phyloP scores from a whole-genome alignment of 2,329 filamentous ascomycete genomes.

The Elsinoe necatrix region DNA sequence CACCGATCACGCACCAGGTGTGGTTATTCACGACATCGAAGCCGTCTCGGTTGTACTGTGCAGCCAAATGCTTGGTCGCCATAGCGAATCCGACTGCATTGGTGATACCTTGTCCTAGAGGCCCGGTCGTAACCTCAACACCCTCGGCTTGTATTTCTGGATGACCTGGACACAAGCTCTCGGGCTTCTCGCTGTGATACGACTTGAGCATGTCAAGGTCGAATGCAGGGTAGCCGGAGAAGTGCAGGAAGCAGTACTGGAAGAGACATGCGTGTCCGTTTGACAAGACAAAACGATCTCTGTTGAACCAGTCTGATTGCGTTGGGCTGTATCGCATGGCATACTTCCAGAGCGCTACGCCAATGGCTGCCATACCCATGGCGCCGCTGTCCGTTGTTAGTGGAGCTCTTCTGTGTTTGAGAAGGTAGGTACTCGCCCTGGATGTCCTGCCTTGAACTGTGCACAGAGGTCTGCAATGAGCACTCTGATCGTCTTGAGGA shows the following conservation, averaged over 20 bases:
- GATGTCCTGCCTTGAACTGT: slow-evolving; percentile 62
- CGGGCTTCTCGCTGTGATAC: slow-evolving; percentile 43
- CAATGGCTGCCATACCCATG: slow-evolving; percentile 56
- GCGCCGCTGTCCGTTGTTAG: slow-evolving; percentile 35
- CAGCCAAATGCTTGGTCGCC: slow-evolving; percentile 48
- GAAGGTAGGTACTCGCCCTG: slow-evolving; percentile 42
- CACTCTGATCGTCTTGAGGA: slow-evolving; percentile 52
- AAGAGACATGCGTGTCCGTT: slow-evolving; percentile 52
- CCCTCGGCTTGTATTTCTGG: slow-evolving; percentile 48
- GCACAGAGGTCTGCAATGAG: slow-evolving; percentile 61
- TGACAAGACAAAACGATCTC: slow-evolving; percentile 55
- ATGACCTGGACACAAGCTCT: slow-evolving; percentile 45
- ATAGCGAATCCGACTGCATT: slow-evolving; percentile 54
- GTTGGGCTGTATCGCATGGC: slow-evolving; percentile 52
- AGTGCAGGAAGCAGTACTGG: slow-evolving; percentile 47
- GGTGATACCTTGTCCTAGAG: slow-evolving; percentile 50
- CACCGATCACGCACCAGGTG: slow-evolving; percentile 50
- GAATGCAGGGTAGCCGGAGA: slow-evolving; percentile 47
- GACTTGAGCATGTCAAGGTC: slow-evolving; percentile 49
- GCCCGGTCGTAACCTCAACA: slow-evolving; percentile 53
- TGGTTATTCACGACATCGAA: slow-evolving; percentile 44
- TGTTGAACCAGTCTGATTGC: slow-evolving; percentile 51
- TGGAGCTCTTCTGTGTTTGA: neutral
- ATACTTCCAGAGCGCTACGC: slow-evolving; percentile 54
- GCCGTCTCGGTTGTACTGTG: slow-evolving; percentile 44